phyloP scores from a whole-genome alignment of 148 eudicot species.

The Vaccinium macrocarpon region DNA sequence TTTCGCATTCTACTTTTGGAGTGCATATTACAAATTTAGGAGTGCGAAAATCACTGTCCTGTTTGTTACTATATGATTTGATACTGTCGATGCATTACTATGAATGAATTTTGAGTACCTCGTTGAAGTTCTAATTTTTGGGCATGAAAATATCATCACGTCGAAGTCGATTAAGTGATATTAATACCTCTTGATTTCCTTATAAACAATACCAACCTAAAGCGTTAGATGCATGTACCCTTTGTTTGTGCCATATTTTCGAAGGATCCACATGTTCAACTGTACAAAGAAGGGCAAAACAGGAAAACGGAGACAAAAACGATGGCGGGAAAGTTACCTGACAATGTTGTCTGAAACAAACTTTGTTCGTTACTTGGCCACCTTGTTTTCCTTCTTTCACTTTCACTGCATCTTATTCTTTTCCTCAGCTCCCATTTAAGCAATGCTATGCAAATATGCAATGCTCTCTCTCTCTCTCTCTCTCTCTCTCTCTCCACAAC shows the following conservation, averaged over 20 bases:
- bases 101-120: not conserved
- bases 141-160: not conserved
- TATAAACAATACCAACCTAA: not conserved
- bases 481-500: not conserved
- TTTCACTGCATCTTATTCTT: conserved; percentile 25
- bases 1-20: too few relatives aligned
- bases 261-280: not conserved
- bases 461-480: not conserved
- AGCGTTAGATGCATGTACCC: not conserved
- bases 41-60: too few relatives aligned
- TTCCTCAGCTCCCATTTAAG: conserved; percentile 19
- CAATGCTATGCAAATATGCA: not conserved
- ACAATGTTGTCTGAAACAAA: not conserved
- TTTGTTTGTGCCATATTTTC: not conserved
- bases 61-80: too few relatives aligned
- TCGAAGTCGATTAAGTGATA: not conserved
- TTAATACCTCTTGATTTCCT: not conserved
- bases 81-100: not conserved
- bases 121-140: not conserved
- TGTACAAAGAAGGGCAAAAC: not conserved
- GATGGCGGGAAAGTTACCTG: conserved; percentile 1
- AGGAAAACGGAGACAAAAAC: not conserved
- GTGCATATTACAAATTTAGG: too few relatives aligned
- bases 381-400: conserved; percentile 1
- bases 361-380: conserved; percentile 37